A percentile compares a stretch with the other conserved stretches of the same genome.
phyloP scores from a whole-genome alignment of 495 filamentous ascomycete genomes.

The Aspergillus sparsus region DNA sequence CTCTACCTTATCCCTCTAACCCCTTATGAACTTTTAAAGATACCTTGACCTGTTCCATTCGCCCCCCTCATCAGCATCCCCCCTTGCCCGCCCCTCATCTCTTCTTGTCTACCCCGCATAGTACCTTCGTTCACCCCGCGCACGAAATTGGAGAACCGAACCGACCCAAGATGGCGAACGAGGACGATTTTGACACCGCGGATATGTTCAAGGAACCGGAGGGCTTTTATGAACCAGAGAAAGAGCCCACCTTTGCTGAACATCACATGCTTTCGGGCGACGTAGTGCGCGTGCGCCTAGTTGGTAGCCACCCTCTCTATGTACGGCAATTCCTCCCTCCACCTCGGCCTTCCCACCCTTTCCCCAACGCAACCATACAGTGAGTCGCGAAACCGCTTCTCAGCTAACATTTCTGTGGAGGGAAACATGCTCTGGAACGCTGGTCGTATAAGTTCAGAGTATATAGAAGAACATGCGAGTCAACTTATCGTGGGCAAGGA shows the following conservation, averaged over 20 bases:
- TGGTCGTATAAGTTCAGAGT: constrained; percentile 68
- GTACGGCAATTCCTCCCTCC: constrained; percentile 43
- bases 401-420: constrained; percentile 37
- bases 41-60: background rate
- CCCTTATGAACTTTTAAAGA: background rate
- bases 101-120: constrained; percentile 1
- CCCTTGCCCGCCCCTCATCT: background rate
- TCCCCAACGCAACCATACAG: background rate
- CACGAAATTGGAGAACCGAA: background rate
- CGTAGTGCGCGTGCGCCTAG: constrained; percentile 71
- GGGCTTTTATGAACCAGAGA: constrained; percentile 72
- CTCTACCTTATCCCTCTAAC: background rate
- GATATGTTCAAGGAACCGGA: constrained; percentile 77
- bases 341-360: background rate
- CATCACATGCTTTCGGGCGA: constrained; percentile 68
- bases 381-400: background rate
- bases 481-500: constrained; percentile 59
- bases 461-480: constrained; percentile 66
- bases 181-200: constrained; percentile 46
- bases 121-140: background rate
- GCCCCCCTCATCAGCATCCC: background rate
- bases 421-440: constrained; percentile 94
- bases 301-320: constrained; percentile 89
- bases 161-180: constrained; percentile 25
- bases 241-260: constrained; percentile 64